Evolutionary conservation across 2,329 filamentous ascomycete species (phyloP).

Genomic region (Fusarium vanettenii): DNA sequence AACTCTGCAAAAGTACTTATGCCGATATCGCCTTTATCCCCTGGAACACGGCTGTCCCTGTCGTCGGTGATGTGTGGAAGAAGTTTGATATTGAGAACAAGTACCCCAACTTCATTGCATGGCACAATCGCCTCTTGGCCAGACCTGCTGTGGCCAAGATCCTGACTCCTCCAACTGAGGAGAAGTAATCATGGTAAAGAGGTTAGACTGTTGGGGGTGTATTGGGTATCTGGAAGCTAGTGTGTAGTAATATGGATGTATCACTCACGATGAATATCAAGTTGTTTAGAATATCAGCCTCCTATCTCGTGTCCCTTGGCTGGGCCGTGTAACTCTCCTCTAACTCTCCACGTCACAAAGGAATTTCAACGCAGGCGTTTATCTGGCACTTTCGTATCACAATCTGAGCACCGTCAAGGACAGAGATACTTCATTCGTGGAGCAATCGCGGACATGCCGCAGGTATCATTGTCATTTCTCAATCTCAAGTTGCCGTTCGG

Average conservation of each 20-base stretch:
- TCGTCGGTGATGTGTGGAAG: constrained; percentile 32
- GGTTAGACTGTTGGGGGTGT: background rate
- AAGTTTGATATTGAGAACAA: constrained; percentile 45
- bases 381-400: background rate
- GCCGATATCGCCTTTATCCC: constrained; percentile 49
- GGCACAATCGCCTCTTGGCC: constrained; percentile 48
- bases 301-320: background rate
- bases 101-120: constrained; percentile 50
- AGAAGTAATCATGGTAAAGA: background rate
- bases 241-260: background rate
- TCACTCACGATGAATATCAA: background rate
- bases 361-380: background rate
- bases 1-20: constrained; percentile 42
- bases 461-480: constrained; percentile 42
- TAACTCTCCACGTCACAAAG: background rate
- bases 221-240: background rate
- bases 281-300: background rate
- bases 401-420: background rate
- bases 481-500: constrained; percentile 34
- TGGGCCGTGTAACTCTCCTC: background rate
- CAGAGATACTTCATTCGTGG: constrained; percentile 23
- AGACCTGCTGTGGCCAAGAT: constrained; percentile 47
- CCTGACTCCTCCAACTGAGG: background rate
- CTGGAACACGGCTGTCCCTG: constrained; percentile 41
- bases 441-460: constrained; percentile 33